Evolutionary conservation across 495 filamentous ascomycete species (phyloP), one percentile per base, ranked within the genome.

Genomic region (Aspergillus carlsbadensis): DNA sequence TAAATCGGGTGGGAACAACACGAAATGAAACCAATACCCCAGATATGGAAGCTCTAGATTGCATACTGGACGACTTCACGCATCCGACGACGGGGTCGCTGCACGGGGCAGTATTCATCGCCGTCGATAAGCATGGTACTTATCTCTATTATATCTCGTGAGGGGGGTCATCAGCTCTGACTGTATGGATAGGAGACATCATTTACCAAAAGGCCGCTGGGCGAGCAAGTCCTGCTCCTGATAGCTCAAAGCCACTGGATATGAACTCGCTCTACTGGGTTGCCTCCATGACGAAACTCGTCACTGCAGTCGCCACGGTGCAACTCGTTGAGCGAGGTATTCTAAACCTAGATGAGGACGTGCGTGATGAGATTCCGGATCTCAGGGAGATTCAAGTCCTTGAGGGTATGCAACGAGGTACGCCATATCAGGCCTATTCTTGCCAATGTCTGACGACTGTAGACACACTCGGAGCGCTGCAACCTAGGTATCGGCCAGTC

Each of bases 241-340:
- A 18, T 6, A 45, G 13, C 20, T 1, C 20, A 2, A 26, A 45
- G 22, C 10, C 42, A 3, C 20, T 46, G 40, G 18, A 31, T 34
- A 7, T 52, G 3, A 24, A 58, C 26, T 57, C 50, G n/a, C 43
- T 61, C 11, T 64, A 44, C 29, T 29, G 61, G 54, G 44, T 64
- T 44, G 61, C 61, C 17, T 64, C 61, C 6, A 55, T 64, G 54
- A 63, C 63, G 53, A 65, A 72, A 51, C 40, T 79, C 5, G 66
- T 80, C 35, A 75, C 77, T 15, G 67, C 70, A 18, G 65, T 83
- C 20, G 68, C 73, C 8, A 70, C 65, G 2, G 60, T 82, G 29
- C 72, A 79, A 57, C 68, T 73, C 41, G 70, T 82, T 4, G 75
- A 79, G 26, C 62, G 69, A 15, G 70, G 68, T 2, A 60, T 64